Conservation (phyloP, 177 flowering plant genomes). For the Tripterygium wilfordii region DNA sequence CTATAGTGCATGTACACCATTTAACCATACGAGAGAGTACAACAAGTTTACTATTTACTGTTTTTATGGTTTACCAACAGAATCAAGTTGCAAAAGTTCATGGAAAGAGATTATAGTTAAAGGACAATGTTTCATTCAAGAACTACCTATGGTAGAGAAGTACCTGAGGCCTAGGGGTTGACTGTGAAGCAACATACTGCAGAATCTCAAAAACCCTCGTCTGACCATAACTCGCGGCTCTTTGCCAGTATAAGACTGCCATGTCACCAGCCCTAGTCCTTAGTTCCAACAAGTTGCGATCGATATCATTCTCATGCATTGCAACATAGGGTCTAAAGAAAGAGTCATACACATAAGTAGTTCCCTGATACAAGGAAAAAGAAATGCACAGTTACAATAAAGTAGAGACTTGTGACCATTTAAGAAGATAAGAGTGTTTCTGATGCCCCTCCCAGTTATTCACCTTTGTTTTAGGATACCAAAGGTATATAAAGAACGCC, state of each 20-base stretch:
- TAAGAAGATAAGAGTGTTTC: too few relatives aligned
- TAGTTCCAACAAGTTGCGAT: constrained; percentile 78
- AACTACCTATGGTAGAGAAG: too few relatives aligned
- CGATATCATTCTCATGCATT: constrained; percentile 91
- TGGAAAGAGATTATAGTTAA: too few relatives aligned
- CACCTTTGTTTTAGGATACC: constrained; percentile 94
- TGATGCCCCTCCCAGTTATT: background rate
- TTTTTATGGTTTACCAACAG: too few relatives aligned
- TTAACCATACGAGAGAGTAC: too few relatives aligned
- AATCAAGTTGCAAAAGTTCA: too few relatives aligned
- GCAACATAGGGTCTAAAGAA: constrained; percentile 83
- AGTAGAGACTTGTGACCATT: background rate
- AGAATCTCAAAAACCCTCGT: constrained; percentile 75
- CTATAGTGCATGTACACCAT: too few relatives aligned
- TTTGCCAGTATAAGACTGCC: constrained; percentile 68
- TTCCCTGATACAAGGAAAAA: constrained; percentile 49
- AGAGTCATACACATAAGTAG: constrained; percentile 85
- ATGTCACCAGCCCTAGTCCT: constrained; percentile 85
- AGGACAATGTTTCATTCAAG: too few relatives aligned
- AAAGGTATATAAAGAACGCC: constrained; percentile 80
- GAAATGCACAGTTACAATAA: background rate
- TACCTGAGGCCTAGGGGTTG: constrained; percentile 68
- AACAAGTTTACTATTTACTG: too few relatives aligned
- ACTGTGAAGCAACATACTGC: constrained; percentile 84
- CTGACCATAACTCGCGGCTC: constrained; percentile 78